Base-by-base conservation (phyloP, 495 filamentous ascomycete species). In the Aspergillus sclerotiicarbonarius region DNA sequence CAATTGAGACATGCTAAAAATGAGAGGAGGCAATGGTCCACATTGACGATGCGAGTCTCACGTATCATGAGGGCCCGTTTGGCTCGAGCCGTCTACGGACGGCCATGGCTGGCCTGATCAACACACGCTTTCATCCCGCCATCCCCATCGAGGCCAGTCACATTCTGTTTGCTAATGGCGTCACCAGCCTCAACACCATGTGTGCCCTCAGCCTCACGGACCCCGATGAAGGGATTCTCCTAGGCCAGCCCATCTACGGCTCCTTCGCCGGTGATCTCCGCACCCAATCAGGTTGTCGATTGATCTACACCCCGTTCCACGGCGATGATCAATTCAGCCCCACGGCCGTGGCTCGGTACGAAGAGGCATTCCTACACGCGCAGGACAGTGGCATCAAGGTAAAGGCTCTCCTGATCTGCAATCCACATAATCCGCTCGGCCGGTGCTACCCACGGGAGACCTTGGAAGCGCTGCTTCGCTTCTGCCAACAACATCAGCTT, bases 351-450 rank as follows among this genome's bases (percentile, higher is more conserved):
- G 6, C 12, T 13, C 13, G 16, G 15, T 44, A 44, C 41, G 41
- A 44, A 13, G 16, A 44, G 13, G 41, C 41, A 15, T 44, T 44
- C 6, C 6, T n/a, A 19, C 41, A 44, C 41, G 41, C 41, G n/a
- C 41, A 44, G 41, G 41, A 19, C 6, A 19, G 5, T 5, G 41
- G 31, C 5, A 12, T 48, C 19, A 12, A 4, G 30, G 54, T 56
- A 0, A 48, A 41, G 16, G 44, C 31, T 6, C 20, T 56, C 16
- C 10, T 50, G 8, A 21, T 50, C 4, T 48, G 54, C 46, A 51
- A 44, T 30, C 54, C 54, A 10, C 46, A 51, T 30, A 57, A 51
- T 33, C 54, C 54, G 2, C 19, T 57, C 1, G 46, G 54, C 3
- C 25, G 20, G 9, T 50, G 33, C 19, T 51, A 57, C 18, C 12